Conservation (phyloP, 2,329 filamentous ascomycete genomes). For the Zalaria obscura region DNA sequence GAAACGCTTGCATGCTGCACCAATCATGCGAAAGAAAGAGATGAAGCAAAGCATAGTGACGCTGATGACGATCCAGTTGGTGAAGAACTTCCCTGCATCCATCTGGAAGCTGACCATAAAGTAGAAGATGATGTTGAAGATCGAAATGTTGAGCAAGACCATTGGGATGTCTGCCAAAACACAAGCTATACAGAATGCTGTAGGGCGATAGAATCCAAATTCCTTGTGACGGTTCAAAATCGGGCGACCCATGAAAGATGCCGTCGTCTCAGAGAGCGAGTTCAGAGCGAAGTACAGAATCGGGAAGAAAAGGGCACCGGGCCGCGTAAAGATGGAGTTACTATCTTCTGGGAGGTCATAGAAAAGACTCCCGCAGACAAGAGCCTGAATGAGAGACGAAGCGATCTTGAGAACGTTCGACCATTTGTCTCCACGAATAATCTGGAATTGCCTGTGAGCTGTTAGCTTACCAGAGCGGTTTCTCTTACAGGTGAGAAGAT, state of each 20-base stretch:
- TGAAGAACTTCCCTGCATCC: slow-evolving; percentile 40
- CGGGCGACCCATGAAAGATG: slow-evolving; percentile 33
- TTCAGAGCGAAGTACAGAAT: slow-evolving; percentile 45
- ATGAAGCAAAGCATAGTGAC: no score
- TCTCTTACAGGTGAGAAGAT: no score
- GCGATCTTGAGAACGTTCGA: slow-evolving; percentile 32
- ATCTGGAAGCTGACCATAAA: slow-evolving; percentile 37
- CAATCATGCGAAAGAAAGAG: no score
- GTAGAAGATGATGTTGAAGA: slow-evolving; percentile 45
- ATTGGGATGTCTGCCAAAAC: slow-evolving; percentile 43
- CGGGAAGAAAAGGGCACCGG: slow-evolving; percentile 41
- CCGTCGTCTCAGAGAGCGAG: slow-evolving; percentile 48
- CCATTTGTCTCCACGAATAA: slow-evolving; percentile 38
- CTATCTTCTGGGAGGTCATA: slow-evolving; percentile 35
- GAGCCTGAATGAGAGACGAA: slow-evolving; percentile 39
- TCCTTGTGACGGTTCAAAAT: slow-evolving; percentile 33
- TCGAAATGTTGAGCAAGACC: slow-evolving; percentile 36
- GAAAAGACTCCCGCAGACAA: slow-evolving; percentile 50
- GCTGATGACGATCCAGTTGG: slow-evolving; percentile 26
- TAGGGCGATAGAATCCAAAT: slow-evolving; percentile 25
- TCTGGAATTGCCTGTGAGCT: slow-evolving; percentile 19
- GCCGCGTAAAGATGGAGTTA: no score
- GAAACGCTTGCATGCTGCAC: no score
- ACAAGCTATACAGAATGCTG: slow-evolving; percentile 37
- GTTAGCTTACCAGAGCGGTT: no score